Evolutionary conservation across 176 grass and related monocot genomes (phyloP).

Genomic region (Rhipidocladum racemiflorum): DNA sequence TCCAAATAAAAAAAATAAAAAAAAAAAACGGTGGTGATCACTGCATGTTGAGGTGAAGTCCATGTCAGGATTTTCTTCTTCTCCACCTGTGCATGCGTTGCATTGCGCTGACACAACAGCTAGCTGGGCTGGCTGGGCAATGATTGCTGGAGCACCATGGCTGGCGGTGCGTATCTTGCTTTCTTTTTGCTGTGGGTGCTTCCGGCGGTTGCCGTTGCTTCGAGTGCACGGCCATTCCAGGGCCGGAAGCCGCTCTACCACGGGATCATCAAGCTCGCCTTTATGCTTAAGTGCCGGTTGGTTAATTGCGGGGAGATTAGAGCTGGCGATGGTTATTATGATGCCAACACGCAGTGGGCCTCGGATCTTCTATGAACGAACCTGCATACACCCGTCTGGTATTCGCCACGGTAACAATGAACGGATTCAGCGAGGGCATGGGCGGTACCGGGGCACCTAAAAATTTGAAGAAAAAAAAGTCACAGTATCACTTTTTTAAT

Average conservation of each 20-base stretch:
- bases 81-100: not conserved
- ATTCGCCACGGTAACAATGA: not conserved
- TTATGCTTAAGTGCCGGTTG: conserved; percentile 5
- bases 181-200: not conserved
- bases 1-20: not conserved
- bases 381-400: not conserved
- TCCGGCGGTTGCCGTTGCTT: not conserved
- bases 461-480: no score
- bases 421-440: not conserved
- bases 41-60: not conserved
- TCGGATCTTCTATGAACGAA: not conserved
- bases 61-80: not conserved
- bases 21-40: not conserved
- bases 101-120: not conserved
- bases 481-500: no score
- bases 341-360: not conserved
- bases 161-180: not conserved
- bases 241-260: conserved; percentile 3
- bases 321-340: not conserved
- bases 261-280: not conserved
- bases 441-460: no score
- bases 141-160: conserved; percentile 6
- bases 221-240: conserved; percentile 2
- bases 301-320: not conserved
- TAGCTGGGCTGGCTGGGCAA: not conserved